These are phyloP conservation scores for Tripterygium wilfordii DNA, from an alignment of 177 flowering plant genomes.

Conservation along the genomic window DNA sequence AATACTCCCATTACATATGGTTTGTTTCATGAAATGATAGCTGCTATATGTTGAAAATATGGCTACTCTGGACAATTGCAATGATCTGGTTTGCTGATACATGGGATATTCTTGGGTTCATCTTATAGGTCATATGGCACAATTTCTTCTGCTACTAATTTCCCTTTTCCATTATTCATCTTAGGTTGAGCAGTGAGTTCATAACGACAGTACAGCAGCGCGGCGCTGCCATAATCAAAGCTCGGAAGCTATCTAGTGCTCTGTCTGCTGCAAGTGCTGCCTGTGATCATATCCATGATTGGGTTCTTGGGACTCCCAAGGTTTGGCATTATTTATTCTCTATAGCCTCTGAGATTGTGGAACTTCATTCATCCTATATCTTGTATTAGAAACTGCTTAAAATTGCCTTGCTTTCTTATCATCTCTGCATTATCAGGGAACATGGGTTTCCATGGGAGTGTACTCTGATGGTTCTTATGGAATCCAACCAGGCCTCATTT, in stretches of 20 bases:
- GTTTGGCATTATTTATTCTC: slow-evolving; percentile 15
- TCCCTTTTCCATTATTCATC: not conserved
- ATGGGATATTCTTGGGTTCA: not conserved
- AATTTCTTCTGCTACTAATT: too few relatives aligned
- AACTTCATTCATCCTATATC: too few relatives aligned
- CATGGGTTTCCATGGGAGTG: slow-evolving; percentile 97
- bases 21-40: too few relatives aligned
- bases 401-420: not conserved
- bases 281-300: slow-evolving; percentile 80
- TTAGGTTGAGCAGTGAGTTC: slow-evolving; percentile 65
- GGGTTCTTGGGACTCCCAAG: slow-evolving; percentile 85
- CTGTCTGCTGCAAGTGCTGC: slow-evolving; percentile 86
- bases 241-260: slow-evolving; percentile 76
- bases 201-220: slow-evolving; percentile 69
- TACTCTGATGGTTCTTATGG: slow-evolving; percentile 91
- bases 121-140: not conserved
- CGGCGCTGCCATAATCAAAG: slow-evolving; percentile 76
- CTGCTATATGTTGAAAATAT: too few relatives aligned
- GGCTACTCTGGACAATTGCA: too few relatives aligned
- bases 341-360: too few relatives aligned
- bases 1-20: too few relatives aligned
- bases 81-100: not conserved
- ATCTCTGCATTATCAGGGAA: slow-evolving; percentile 38
- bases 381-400: too few relatives aligned
- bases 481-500: slow-evolving; percentile 63